Percentiles rank a stretch among this genome's conserved stretches.
These are phyloP conservation scores for Wickerhamiella lipophila DNA, from an alignment of 805 yeast species.

Conservation along the genomic window DNA sequence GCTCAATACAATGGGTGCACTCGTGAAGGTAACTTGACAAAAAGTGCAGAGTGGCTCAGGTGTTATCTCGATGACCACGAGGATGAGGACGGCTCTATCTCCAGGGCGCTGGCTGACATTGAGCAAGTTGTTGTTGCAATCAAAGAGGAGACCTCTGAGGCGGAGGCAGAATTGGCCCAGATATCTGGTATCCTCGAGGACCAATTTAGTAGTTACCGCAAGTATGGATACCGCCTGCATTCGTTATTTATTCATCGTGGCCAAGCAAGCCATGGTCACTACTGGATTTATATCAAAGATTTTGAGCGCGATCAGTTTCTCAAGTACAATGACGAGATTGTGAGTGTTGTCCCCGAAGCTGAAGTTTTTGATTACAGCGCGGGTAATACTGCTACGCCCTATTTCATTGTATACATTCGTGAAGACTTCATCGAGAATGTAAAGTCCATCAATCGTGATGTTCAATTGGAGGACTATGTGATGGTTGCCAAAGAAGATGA, in stretches of 20 bases:
- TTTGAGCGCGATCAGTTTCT: constrained; percentile 54
- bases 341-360: constrained; percentile 61
- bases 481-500: no score
- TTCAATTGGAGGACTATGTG: background rate
- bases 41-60: constrained; percentile 20
- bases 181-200: constrained; percentile 40
- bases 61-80: constrained; percentile 15
- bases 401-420: constrained; percentile 72
- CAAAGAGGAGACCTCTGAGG: constrained; percentile 32
- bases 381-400: constrained; percentile 85
- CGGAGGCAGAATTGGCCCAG: constrained; percentile 33
- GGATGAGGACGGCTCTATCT: constrained; percentile 13
- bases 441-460: background rate
- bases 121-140: constrained; percentile 37
- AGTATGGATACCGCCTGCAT: constrained; percentile 67
- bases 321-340: constrained; percentile 90
- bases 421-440: constrained; percentile 37
- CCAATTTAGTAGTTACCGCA: constrained; percentile 50
- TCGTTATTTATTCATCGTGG: constrained; percentile 94
- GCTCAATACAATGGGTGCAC: constrained; percentile 33
- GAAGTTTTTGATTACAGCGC: constrained; percentile 28
- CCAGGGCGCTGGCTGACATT: constrained; percentile 19
- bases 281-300: constrained; percentile 89
- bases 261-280: constrained; percentile 91
- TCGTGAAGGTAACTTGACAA: constrained; percentile 39